A percentile compares a stretch with the other conserved stretches of the same genome.
Evolutionary conservation across 108 stramenopile species (phyloP).

Genomic region (Hondaea fermentalgiana): DNA sequence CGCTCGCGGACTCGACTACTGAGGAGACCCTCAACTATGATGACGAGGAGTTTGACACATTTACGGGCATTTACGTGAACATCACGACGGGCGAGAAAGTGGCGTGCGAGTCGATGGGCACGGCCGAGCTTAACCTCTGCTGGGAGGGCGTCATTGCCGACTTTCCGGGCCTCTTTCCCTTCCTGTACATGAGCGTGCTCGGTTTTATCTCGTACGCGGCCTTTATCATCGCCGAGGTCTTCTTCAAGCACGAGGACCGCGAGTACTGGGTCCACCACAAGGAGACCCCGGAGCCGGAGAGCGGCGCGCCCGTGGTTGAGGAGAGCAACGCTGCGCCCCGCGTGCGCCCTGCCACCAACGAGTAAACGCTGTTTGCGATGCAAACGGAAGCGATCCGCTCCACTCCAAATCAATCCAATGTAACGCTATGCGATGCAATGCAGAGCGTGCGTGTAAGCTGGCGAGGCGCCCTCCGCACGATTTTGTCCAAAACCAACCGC

Average conservation of each 20-base stretch:
- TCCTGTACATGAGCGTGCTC: neutral
- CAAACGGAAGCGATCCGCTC: too few species aligned
- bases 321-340: too few species aligned
- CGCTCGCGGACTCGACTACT: neutral
- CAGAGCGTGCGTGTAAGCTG: too few species aligned
- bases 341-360: too few species aligned
- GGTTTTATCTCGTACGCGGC: neutral
- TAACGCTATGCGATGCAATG: too few species aligned
- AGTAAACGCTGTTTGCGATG: too few species aligned
- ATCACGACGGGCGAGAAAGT: neutral
- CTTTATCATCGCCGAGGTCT: neutral
- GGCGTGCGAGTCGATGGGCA: neutral
- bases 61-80: neutral
- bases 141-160: neutral
- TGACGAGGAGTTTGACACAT: neutral
- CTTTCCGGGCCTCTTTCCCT: neutral
- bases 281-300: neutral
- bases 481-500: too few species aligned
- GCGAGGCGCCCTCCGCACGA: too few species aligned
- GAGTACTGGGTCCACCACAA: neutral
- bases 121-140: conserved; percentile 3
- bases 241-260: neutral
- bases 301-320: too few species aligned
- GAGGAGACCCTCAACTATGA: neutral
- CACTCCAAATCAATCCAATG: too few species aligned